Evolutionary conservation across 2,329 filamentous ascomycete species (phyloP).

Genomic region (Bimuria novae-zelandiae): DNA sequence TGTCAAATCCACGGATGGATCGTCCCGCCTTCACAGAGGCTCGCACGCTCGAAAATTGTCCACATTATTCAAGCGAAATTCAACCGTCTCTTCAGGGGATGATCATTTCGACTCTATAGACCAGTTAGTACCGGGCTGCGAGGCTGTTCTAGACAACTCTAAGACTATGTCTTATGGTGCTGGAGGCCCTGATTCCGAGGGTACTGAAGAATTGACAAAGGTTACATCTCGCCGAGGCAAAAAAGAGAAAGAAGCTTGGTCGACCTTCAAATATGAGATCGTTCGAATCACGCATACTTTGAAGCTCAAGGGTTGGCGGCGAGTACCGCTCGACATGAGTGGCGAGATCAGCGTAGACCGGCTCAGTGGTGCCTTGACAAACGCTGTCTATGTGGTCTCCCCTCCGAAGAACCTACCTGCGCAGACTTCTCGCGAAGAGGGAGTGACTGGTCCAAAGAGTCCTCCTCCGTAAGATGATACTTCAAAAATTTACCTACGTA

Average conservation of each 20-base stretch:
- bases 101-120: constrained; percentile 81
- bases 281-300: constrained; percentile 87
- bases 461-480: constrained; percentile 56
- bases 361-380: constrained; percentile 89
- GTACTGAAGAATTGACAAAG: constrained; percentile 42
- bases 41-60: constrained; percentile 35
- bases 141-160: constrained; percentile 84
- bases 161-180: constrained; percentile 81
- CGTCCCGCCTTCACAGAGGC: constrained; percentile 47
- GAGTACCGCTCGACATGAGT: constrained; percentile 73
- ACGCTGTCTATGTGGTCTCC: constrained; percentile 92
- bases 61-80: constrained; percentile 47
- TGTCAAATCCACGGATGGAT: constrained; percentile 35
- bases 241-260: constrained; percentile 78
- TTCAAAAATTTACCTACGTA: not conserved
- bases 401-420: constrained; percentile 69
- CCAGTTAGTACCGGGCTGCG: constrained; percentile 79
- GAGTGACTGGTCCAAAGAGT: constrained; percentile 47
- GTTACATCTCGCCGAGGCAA: constrained; percentile 56
- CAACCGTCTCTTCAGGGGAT: constrained; percentile 75
- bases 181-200: constrained; percentile 52
- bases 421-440: constrained; percentile 44
- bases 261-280: constrained; percentile 89
- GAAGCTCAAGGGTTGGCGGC: constrained; percentile 87
- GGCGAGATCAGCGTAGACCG: constrained; percentile 72